These are phyloP conservation scores for Epichloe hybrida DNA, from an alignment of 2,329 filamentous ascomycete species.

Conservation along the genomic window DNA sequence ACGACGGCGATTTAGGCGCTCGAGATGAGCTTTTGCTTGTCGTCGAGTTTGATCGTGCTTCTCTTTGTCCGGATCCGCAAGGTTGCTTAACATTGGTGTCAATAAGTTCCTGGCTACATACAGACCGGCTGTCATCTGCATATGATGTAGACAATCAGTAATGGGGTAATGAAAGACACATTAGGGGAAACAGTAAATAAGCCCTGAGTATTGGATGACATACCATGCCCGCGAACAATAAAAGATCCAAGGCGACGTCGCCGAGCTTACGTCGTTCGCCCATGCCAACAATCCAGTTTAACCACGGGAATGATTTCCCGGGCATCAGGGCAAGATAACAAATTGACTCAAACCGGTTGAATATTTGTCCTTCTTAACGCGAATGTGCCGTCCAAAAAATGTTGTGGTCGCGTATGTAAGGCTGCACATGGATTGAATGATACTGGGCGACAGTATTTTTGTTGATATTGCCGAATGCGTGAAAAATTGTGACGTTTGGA, in stretches of 20 bases:
- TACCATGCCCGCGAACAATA: conserved; percentile 34
- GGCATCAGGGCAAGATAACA: conserved; percentile 15
- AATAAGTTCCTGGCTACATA: conserved; percentile 59
- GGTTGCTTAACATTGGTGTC: conserved; percentile 48
- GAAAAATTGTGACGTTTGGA: too few species aligned
- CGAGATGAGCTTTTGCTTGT: conserved; percentile 72
- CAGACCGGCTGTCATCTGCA: conserved; percentile 46
- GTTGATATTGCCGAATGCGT: too few species aligned
- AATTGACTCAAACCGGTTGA: background rate
- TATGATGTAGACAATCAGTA: background rate
- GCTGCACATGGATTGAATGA: too few species aligned
- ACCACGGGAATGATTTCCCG: conserved; percentile 20
- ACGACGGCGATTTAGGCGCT: conserved; percentile 46
- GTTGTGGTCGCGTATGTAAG: too few species aligned
- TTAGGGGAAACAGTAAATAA: too few species aligned
- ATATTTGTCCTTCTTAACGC: too few species aligned
- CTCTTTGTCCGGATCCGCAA: conserved; percentile 68
- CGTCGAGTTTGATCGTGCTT: conserved; percentile 76
- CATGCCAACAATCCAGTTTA: conserved; percentile 26
- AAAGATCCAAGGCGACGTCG: conserved; percentile 35
- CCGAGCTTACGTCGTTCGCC: conserved; percentile 32
- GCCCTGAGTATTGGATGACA: conserved; percentile 4
- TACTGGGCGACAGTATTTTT: too few species aligned
- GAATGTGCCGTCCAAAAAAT: too few species aligned
- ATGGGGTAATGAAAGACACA: background rate